A percentile compares a stretch with the other conserved stretches of the same genome.
These are phyloP conservation scores for Cyclotella sp. DNA, from an alignment of 108 stramenopile species.

Conservation along the genomic window DNA sequence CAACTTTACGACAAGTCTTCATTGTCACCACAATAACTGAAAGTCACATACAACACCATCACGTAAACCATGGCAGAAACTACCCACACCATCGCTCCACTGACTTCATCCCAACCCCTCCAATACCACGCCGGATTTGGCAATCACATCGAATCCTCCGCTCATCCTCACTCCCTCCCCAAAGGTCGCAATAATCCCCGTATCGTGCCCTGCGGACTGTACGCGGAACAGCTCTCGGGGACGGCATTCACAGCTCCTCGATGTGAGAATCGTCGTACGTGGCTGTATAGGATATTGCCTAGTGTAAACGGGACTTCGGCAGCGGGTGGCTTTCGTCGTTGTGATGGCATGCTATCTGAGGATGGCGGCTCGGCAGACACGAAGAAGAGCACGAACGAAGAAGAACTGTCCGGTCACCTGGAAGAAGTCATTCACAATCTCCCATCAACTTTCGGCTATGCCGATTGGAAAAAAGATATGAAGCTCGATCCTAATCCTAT, in stretches of 20 bases:
- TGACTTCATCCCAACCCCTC: constrained; percentile 9
- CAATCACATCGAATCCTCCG: constrained; percentile 85
- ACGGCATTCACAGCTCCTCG: constrained; percentile 94
- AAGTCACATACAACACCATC: too few relatives aligned
- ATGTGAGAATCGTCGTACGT: constrained; percentile 72
- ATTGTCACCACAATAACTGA: background rate
- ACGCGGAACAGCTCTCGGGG: constrained; percentile 93
- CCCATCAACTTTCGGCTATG: constrained; percentile 51
- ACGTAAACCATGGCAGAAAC: background rate
- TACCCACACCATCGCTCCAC: background rate
- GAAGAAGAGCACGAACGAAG: too few relatives aligned
- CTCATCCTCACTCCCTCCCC: constrained; percentile 76
- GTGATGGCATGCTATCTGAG: constrained; percentile 1
- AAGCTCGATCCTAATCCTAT: constrained; percentile 78
- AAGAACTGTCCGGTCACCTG: background rate
- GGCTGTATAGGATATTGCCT: constrained; percentile 86
- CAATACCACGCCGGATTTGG: constrained; percentile 72
- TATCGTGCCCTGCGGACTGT: constrained; percentile 74
- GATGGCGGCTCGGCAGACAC: background rate
- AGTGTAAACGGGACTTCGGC: constrained; percentile 59
- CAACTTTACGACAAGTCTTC: too few relatives aligned
- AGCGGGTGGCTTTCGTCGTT: constrained; percentile 24
- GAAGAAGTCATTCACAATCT: background rate
- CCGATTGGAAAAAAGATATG: constrained; percentile 53
- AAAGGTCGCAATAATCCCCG: constrained; percentile 92